Base-by-base conservation (phyloP, 2,329 filamentous ascomycete genomes). In the Aspergillus melleus region DNA sequence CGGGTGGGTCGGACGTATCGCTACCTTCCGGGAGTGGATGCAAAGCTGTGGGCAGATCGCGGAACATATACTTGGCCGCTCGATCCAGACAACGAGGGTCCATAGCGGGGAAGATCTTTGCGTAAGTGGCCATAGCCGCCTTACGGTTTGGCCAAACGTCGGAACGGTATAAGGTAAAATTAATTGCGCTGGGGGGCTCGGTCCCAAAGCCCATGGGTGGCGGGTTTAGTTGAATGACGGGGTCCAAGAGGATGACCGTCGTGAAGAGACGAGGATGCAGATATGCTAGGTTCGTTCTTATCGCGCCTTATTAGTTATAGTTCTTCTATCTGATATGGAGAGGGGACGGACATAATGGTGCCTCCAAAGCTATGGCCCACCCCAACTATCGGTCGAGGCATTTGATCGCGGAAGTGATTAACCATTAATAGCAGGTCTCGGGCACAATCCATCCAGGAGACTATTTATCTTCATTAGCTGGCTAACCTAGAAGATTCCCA, bases 301-400 rank as follows among this genome's bases (percentile, higher is more conserved):
- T 39, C 12, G 12, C 14, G 14, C 36, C 12, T 39, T 39, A 39
- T 39, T 39, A 39, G 36, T 12, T 16, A 4, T 12, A 12, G 12
- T 4, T 39, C 14, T 14, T 39, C 36, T 16, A 39, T 39, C 14
- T 16, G 36, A 39, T 39, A 16, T 39, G 36, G 36, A 39, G 36
- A 39, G 36, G 36, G 36, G n/a, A 39, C 36, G 36, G 36, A 39
- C 36, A 39, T 39, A 6, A 39, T 39, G 22, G 29, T 52, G 8
- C 54, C 64, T n/a, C 63, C 64, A 20, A 64, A 50, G 56, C 64
- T 66, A 36, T 66, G 63, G 4, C 64, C 63, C 14, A 66, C 44
- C 4, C 64, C 64, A 4, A 66, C 49, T 14, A 66, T 47, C 4
- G 64, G 64, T 22, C 57, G 59, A 10, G 61, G 61, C 55, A 66